Base-by-base conservation (phyloP, 768 basidiomycete species). In the Suillus ampliporus region DNA sequence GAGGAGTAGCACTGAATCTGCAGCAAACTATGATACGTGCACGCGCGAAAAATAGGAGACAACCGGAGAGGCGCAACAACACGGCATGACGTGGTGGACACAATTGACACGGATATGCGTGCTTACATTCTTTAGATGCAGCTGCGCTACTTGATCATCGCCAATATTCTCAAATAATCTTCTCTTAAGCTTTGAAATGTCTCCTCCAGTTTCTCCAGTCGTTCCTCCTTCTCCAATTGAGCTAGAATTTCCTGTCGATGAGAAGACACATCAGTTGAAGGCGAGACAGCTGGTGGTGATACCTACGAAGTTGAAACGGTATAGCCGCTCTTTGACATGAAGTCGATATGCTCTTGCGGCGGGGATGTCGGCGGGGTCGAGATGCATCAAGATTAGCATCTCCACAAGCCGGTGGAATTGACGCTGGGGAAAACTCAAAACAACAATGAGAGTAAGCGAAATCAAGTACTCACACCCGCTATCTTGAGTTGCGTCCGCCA, bases 311-410 rank as follows among this genome's bases (percentile, higher is more conserved):
- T 99, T 99, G 78, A 98, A 98, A 23, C 95, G 84, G 71, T 92
- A 98, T 48, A 99, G 76, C 41, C 97, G 86, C 74, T 97, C 95
- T 77, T 99, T 99, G 71, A 97, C 95, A 74, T 95, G 91, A 37
- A 99, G 74, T 58, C 97, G 82, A 74, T 90, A 97, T 11, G 90
- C 87, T 58, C 81, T 86, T 67, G 81, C 75, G 28, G 81, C 79
- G 28, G 78, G 79, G 58, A 77, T 65, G 69, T 96, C 89, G 3
- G 76, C 69, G 5, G 85, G 80, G 67, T 95, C 86, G 64, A 97
- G 77, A 38, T 87, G 84, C 59, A 86, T 73, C 65, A 96, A 82
- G 57, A 93, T 85, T 28, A 97, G 80, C 93, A 97, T 97, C 77
- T 99, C 97, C 43, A 92, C 78, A 26, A 99, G 82, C 35, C 97